A percentile compares a stretch with the other conserved stretches of the same genome.
Conservation (phyloP, 75 land plant species). For the Selaginella moellendorffii region DNA sequence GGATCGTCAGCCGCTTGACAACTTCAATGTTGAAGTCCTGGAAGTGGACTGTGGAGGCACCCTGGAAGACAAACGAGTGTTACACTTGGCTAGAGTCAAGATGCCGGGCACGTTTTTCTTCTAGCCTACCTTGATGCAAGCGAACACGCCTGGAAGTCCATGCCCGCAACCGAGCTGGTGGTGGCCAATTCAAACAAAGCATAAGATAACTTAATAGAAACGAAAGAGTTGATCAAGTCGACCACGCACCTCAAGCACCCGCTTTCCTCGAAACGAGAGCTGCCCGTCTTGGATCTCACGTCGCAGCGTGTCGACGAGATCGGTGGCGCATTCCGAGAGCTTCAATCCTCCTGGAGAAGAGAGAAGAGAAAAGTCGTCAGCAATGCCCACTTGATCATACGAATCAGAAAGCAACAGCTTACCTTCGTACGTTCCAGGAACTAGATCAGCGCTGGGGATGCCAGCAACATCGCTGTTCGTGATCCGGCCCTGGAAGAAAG, state of each 20-base stretch:
- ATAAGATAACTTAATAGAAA: too few relatives aligned
- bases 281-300: slow-evolving; percentile 50
- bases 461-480: slow-evolving; percentile 54
- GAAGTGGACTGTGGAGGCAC: slow-evolving; percentile 68
- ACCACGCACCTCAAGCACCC: slow-evolving; percentile 92
- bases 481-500: slow-evolving; percentile 62
- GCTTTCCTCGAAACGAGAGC: slow-evolving; percentile 52
- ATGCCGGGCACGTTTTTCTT: too few relatives aligned
- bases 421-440: slow-evolving; percentile 80
- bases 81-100: too few relatives aligned
- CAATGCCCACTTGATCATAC: not conserved
- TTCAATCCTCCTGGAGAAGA: slow-evolving; percentile 40
- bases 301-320: slow-evolving; percentile 48
- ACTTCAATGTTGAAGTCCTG: slow-evolving; percentile 98
- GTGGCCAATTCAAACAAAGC: not conserved
- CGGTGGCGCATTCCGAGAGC: slow-evolving; percentile 60
- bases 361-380: slow-evolving; percentile 6
- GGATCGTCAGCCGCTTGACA: slow-evolving; percentile 61
- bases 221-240: too few relatives aligned
- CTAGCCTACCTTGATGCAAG: slow-evolving; percentile 78
- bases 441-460: slow-evolving; percentile 38
- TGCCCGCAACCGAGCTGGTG: slow-evolving; percentile 98
- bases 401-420: too few relatives aligned
- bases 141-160: slow-evolving; percentile 91
- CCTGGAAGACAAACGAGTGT: slow-evolving; percentile 36